Conservation (phyloP, 495 filamentous ascomycete genomes). For the Beverwykella pulmonaria region DNA sequence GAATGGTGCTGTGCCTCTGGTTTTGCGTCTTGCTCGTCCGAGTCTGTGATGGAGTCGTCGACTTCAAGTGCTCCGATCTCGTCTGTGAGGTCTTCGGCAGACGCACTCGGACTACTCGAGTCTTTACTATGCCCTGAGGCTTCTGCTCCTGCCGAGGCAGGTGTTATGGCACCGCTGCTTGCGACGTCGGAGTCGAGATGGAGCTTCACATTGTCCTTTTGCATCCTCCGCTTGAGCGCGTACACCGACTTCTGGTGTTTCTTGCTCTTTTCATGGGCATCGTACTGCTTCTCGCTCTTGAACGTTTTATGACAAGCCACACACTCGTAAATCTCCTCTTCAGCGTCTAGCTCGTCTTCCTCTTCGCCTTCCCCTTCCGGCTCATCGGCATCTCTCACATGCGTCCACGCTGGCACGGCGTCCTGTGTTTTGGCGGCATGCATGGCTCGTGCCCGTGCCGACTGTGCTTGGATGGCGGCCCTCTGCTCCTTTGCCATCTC, state of each 20-base stretch:
- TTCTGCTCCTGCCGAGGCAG: slow-evolving; percentile 36
- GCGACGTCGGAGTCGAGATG: slow-evolving; percentile 52
- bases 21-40: not conserved
- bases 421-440: slow-evolving; percentile 71
- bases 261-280: slow-evolving; percentile 94
- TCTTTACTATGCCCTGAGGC: slow-evolving; percentile 1
- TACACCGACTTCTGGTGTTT: slow-evolving; percentile 88
- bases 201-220: slow-evolving; percentile 66
- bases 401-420: slow-evolving; percentile 78
- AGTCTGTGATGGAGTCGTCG: slow-evolving; percentile 15
- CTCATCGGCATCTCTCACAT: slow-evolving; percentile 54
- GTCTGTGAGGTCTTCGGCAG: slow-evolving; percentile 5
- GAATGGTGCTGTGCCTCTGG: not conserved
- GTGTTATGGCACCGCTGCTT: slow-evolving; percentile 41
- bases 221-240: slow-evolving; percentile 80
- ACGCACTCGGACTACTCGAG: slow-evolving; percentile 1
- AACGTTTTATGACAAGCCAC: slow-evolving; percentile 90
- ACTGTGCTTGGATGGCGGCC: slow-evolving; percentile 79
- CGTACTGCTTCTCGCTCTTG: slow-evolving; percentile 89
- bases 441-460: slow-evolving; percentile 78
- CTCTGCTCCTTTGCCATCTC: slow-evolving; percentile 79
- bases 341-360: slow-evolving; percentile 55
- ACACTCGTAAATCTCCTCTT: slow-evolving; percentile 74
- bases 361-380: slow-evolving; percentile 60
- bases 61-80: slow-evolving; percentile 14